These are phyloP conservation scores for Podaxis sp. DNA, from an alignment of 768 basidiomycete genomes.

Conservation along the genomic window DNA sequence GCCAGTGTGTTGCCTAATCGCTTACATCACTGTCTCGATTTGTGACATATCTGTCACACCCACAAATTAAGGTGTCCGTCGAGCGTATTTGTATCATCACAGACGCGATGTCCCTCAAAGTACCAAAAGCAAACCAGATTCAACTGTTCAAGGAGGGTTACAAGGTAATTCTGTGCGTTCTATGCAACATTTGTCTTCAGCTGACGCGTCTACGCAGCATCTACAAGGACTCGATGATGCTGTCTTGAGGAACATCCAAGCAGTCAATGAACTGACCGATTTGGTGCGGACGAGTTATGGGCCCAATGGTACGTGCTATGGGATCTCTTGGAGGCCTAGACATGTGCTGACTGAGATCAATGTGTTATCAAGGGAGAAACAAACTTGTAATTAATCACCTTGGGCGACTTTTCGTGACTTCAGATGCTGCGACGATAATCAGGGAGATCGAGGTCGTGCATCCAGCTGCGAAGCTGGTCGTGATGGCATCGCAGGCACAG, in stretches of 20 bases:
- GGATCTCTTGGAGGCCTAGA: neutral
- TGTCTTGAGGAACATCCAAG: constrained; percentile 94
- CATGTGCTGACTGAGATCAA: constrained; percentile 10
- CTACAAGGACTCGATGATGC: constrained; percentile 93
- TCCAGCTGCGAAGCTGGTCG: constrained; percentile 97
- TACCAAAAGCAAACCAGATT: constrained; percentile 83
- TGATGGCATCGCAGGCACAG: constrained; percentile 97
- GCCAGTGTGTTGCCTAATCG: no score
- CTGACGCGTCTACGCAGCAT: constrained; percentile 37
- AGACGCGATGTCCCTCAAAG: constrained; percentile 81
- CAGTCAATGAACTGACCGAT: constrained; percentile 92
- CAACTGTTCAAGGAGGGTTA: constrained; percentile 98
- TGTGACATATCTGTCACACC: no score
- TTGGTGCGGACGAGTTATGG: constrained; percentile 96
- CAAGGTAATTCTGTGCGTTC: constrained; percentile 54
- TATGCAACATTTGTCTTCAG: constrained; percentile 1
- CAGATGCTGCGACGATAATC: constrained; percentile 98
- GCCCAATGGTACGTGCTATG: constrained; percentile 74
- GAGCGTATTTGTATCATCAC: neutral
- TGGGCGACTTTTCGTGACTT: constrained; percentile 93
- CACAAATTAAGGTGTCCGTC: neutral
- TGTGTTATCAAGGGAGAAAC: constrained; percentile 68
- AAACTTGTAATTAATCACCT: constrained; percentile 98
- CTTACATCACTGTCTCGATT: no score
- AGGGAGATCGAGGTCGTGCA: constrained; percentile 98